Evolutionary conservation across 257 asterid species (phyloP).

Genomic region (Nicotiana benthamiana): DNA sequence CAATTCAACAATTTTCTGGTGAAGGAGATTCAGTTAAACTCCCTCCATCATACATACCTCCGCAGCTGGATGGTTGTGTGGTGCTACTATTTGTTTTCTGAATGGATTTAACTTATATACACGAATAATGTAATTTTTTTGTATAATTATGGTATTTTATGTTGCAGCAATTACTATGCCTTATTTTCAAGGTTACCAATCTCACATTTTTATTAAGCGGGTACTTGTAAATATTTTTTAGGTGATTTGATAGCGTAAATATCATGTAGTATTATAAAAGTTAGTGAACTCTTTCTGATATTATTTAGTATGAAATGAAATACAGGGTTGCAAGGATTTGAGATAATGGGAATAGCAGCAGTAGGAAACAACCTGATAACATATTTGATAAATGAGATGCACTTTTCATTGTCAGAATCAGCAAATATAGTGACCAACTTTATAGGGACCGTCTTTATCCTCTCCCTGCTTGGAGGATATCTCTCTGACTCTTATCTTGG

Average conservation of each 20-base stretch:
- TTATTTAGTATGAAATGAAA: neutral
- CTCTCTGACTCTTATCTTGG: conserved; percentile 92
- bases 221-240: too few relatives aligned
- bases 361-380: conserved; percentile 94
- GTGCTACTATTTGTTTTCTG: neutral
- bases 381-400: conserved; percentile 87
- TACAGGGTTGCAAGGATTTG: conserved; percentile 87
- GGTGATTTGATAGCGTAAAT: too few relatives aligned
- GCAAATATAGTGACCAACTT: conserved; percentile 92
- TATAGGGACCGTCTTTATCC: conserved; percentile 71
- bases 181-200: too few relatives aligned
- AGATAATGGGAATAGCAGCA: conserved; percentile 96
- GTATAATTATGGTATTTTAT: too few relatives aligned
- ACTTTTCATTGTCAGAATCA: conserved; percentile 65
- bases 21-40: too few relatives aligned
- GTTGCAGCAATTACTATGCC: too few relatives aligned
- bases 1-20: too few relatives aligned
- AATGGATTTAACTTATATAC: too few relatives aligned
- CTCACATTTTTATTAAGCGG: too few relatives aligned
- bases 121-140: too few relatives aligned
- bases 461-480: conserved; percentile 80
- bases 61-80: neutral
- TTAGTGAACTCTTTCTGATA: neutral
- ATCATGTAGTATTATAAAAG: too few relatives aligned
- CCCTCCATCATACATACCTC: too few relatives aligned